A percentile compares a stretch with the other conserved stretches of the same genome.
phyloP scores from a whole-genome alignment of 2,329 filamentous ascomycete genomes.

The Venturiaceae sp. region DNA sequence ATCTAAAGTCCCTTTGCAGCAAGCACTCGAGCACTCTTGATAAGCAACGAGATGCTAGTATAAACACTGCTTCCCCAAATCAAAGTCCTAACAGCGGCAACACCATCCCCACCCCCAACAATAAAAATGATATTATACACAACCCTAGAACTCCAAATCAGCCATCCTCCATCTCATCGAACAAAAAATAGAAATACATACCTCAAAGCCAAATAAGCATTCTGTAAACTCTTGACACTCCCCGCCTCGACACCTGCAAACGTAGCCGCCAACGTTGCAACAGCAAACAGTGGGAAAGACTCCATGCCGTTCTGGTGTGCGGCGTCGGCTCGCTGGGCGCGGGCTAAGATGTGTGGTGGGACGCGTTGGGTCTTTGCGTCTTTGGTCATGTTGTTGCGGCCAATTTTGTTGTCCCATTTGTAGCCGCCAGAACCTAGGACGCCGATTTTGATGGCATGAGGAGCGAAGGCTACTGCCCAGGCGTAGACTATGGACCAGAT shows the following conservation, averaged over 20 bases:
- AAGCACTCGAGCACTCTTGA: background rate
- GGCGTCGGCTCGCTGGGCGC: slow-evolving; percentile 34
- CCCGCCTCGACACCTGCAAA: background rate
- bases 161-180: background rate
- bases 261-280: slow-evolving; percentile 21
- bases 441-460: background rate
- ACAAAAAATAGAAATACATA: background rate
- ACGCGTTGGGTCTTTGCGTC: slow-evolving; percentile 19
- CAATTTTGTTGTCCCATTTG: slow-evolving; percentile 4
- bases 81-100: background rate
- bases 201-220: background rate
- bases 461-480: background rate
- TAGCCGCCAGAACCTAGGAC: background rate
- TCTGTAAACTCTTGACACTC: background rate
- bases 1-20: background rate
- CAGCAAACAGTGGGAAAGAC: slow-evolving; percentile 34
- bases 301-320: slow-evolving; percentile 38
- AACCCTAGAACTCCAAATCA: background rate
- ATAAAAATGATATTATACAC: slow-evolving; percentile 3
- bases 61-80: slow-evolving; percentile 5
- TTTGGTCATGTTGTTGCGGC: background rate
- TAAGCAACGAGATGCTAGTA: background rate
- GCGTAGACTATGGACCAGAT: background rate
- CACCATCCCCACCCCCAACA: background rate
- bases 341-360: slow-evolving; percentile 24